Conservation (phyloP, 345 rosid species). For the Angophora floribunda region DNA sequence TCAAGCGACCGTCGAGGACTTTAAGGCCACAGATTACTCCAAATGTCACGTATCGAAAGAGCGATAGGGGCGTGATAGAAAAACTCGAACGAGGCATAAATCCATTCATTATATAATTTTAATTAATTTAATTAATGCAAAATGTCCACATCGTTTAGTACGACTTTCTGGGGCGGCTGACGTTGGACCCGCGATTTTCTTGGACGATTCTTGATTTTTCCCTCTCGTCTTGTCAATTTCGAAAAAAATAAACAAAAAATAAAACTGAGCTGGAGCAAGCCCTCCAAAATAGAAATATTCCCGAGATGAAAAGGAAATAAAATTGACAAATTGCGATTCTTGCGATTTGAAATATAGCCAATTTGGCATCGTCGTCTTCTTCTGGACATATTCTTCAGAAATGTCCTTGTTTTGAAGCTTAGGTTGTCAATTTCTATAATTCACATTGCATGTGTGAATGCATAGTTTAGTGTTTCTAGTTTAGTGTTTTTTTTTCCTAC, state of each 20-base stretch:
- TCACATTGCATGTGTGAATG: background rate
- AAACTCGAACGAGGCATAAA: background rate
- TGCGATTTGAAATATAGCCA: background rate
- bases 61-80: background rate
- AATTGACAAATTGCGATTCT: background rate
- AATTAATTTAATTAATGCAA: rapidly evolving
- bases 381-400: background rate
- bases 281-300: background rate
- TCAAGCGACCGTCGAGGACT: background rate
- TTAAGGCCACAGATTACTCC: background rate
- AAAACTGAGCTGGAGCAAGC: background rate
- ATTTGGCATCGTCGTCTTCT: background rate
- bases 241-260: too few relatives aligned
- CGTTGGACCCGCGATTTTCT: background rate
- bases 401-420: background rate
- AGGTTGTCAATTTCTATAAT: background rate
- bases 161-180: background rate
- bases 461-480: background rate
- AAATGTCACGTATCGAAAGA: background rate
- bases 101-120: background rate
- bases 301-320: background rate
- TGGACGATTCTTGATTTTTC: background rate
- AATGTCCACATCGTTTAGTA: background rate
- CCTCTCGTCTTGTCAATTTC: background rate
- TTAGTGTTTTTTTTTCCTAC: background rate